These are phyloP conservation scores for Phytophthora pseudosyringae DNA, from an alignment of 352 stramenopile genomes.

Conservation along the genomic window DNA sequence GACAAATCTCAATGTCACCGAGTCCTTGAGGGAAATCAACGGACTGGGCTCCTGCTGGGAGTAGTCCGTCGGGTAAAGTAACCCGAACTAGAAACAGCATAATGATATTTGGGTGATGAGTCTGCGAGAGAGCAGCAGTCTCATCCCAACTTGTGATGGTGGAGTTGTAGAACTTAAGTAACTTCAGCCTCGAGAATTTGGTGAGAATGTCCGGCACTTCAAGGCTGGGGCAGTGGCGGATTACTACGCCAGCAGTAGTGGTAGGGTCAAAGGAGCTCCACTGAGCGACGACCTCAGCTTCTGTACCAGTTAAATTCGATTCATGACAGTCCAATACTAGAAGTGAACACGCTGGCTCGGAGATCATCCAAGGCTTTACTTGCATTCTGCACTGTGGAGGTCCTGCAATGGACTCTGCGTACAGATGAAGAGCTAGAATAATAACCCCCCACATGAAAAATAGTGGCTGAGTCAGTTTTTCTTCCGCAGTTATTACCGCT, in stretches of 20 bases:
- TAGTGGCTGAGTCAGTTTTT: background rate
- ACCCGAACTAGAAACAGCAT: slow-evolving; percentile 37
- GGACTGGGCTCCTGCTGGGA: slow-evolving; percentile 11
- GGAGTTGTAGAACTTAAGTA: slow-evolving; percentile 54
- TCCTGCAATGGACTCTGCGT: slow-evolving; percentile 2
- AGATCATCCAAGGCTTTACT: slow-evolving; percentile 38
- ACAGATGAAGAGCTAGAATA: slow-evolving; percentile 32
- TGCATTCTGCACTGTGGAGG: slow-evolving; percentile 29
- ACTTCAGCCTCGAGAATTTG: slow-evolving; percentile 37
- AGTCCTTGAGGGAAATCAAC: slow-evolving; percentile 16
- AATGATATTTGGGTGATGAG: slow-evolving; percentile 34
- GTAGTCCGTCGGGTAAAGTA: slow-evolving; percentile 5
- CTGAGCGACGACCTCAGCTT: slow-evolving; percentile 18
- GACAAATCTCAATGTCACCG: slow-evolving; percentile 43
- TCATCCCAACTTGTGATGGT: slow-evolving; percentile 38
- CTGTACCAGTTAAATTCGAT: slow-evolving; percentile 2
- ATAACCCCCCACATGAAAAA: slow-evolving; percentile 23
- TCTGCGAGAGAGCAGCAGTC: slow-evolving; percentile 33
- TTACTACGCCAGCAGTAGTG: slow-evolving; percentile 33
- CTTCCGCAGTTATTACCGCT: background rate
- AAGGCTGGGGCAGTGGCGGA: slow-evolving; percentile 47
- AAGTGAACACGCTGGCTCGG: slow-evolving; percentile 29
- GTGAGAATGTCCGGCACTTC: slow-evolving; percentile 38
- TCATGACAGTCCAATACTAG: slow-evolving; percentile 34
- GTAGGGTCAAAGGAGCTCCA: slow-evolving; percentile 14